Conservation (phyloP, 176 grass and related monocot species). For the Zea mays region Zm-B73-REFERENCE-NAM-5.0 NC_050103.1:23254501-23255000, state of each 20-base stretch:
- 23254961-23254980: slow-evolving; percentile 53
- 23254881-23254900: background rate
- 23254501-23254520: background rate
- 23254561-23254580: background rate
- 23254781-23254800: slow-evolving; percentile 74
- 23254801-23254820: background rate
- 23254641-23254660: slow-evolving; percentile 62
- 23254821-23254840: background rate
- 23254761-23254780: slow-evolving; percentile 46
- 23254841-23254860: background rate
- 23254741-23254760: slow-evolving; percentile 74
- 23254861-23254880: background rate
- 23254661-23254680: slow-evolving; percentile 48
- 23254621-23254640: slow-evolving; percentile 68
- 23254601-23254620: slow-evolving; percentile 73
- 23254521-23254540: background rate
- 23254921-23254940: slow-evolving; percentile 85
- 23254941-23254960: slow-evolving; percentile 89
- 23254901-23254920: background rate
- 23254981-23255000: slow-evolving; percentile 56
- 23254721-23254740: slow-evolving; percentile 75
- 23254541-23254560: too few relatives aligned
- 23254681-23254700: slow-evolving; percentile 59
- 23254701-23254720: slow-evolving; percentile 61
- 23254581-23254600: slow-evolving; percentile 11